Percentiles rank a stretch among this genome's conserved stretches.
Evolutionary conservation across 441 rosid genomes (phyloP).

Genomic region (Syzygium malaccense): DNA sequence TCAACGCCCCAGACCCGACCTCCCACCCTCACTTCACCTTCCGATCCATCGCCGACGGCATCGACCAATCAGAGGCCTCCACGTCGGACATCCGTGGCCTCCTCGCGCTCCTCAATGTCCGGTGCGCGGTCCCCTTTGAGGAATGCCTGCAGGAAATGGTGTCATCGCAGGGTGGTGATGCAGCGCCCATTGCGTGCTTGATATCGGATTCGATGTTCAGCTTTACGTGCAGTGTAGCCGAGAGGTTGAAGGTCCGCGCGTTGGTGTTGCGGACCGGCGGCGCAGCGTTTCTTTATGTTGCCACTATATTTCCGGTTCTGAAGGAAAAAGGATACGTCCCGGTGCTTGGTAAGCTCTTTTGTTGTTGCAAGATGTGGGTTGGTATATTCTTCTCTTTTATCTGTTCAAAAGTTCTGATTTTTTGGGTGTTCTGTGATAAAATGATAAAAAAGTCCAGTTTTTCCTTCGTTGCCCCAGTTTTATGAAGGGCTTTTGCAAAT

Average conservation of each 20-base stretch:
- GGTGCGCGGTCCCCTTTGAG: not conserved
- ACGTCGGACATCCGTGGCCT: not conserved
- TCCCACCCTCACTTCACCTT: conserved; percentile 49
- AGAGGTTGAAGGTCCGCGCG: not conserved
- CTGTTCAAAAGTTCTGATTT: too few species aligned
- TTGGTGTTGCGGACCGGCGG: not conserved
- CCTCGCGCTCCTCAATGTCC: not conserved
- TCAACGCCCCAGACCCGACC: conserved; percentile 44
- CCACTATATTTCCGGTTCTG: not conserved
- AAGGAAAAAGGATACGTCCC: not conserved
- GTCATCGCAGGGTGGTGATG: not conserved
- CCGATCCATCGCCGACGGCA: conserved; percentile 30
- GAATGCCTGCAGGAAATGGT: not conserved
- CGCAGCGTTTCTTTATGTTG: not conserved
- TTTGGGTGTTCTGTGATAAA: too few species aligned
- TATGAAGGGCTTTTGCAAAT: too few species aligned
- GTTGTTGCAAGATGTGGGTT: not conserved
- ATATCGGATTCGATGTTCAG: not conserved
- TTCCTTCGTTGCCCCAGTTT: too few species aligned
- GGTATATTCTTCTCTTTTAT: too few species aligned
- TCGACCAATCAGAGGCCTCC: conserved; percentile 19
- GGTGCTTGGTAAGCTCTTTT: not conserved
- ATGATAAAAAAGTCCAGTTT: too few species aligned
- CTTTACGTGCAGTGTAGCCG: not conserved
- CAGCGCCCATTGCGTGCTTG: not conserved